phyloP scores from a whole-genome alignment of 169 alveolate genomes.

The Cyclospora cayetanensis region DNA sequence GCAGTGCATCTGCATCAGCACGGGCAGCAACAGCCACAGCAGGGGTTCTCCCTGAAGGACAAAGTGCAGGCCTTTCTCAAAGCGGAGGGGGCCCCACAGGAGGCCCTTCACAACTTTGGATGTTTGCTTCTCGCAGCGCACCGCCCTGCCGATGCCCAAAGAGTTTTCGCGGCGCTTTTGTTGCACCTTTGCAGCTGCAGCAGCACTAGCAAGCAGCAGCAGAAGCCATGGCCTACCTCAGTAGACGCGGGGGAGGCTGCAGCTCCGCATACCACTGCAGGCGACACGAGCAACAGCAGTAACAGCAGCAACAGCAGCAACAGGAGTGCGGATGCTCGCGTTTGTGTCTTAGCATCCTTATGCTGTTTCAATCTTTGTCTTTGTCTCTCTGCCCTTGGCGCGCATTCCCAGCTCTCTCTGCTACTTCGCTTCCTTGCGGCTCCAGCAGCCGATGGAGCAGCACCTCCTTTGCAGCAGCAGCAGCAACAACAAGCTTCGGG shows the following conservation, averaged over 20 bases:
- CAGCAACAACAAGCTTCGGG: too few relatives aligned
- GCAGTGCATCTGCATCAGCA: background rate
- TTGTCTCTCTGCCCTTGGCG: slow-evolving; percentile 5
- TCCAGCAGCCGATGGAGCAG: slow-evolving; percentile 3
- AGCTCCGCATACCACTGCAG: background rate
- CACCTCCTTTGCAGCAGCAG: background rate
- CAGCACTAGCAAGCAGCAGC: slow-evolving; percentile 5
- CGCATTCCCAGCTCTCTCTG: background rate
- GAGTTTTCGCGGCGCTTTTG: background rate
- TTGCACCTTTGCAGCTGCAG: background rate
- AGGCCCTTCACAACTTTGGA: background rate
- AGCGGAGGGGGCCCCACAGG: background rate
- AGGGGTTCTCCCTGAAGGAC: background rate
- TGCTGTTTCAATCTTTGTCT: slow-evolving; percentile 18
- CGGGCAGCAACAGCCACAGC: background rate
- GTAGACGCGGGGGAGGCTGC: background rate
- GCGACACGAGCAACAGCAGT: background rate
- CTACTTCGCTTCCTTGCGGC: slow-evolving; percentile 8
- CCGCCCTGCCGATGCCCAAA: background rate
- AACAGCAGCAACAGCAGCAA: slow-evolving; percentile 15
- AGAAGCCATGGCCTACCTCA: background rate
- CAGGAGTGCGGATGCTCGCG: background rate
- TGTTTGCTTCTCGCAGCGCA: slow-evolving; percentile 19
- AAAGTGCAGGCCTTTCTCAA: background rate
- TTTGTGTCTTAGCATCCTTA: background rate